These are phyloP conservation scores for Trichopus zeylanicus DNA, from an alignment of 116 monocot genomes.

Conservation along the genomic window DNA sequence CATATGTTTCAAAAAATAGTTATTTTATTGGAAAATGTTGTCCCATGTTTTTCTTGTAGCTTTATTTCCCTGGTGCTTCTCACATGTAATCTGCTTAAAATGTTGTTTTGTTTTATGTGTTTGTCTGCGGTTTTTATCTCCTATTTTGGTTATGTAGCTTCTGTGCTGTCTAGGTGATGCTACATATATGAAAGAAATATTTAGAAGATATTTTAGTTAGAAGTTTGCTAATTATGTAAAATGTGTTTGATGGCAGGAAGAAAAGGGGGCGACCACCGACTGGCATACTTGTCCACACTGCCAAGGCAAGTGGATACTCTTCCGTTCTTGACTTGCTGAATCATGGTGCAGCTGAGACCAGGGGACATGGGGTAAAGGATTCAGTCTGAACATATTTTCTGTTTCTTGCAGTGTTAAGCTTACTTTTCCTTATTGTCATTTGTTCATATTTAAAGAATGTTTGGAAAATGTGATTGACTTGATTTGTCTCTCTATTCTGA, in stretches of 20 bases:
- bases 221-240: background rate
- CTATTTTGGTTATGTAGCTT: too few relatives aligned
- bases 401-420: background rate
- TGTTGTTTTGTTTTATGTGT: background rate
- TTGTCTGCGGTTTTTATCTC: too few relatives aligned
- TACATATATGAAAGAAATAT: too few relatives aligned
- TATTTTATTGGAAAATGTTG: too few relatives aligned
- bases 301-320: slow-evolving; percentile 64
- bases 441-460: background rate
- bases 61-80: too few relatives aligned
- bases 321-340: slow-evolving; percentile 65
- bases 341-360: slow-evolving; percentile 10
- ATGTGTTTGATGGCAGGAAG: slow-evolving; percentile 31
- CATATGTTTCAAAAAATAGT: too few relatives aligned
- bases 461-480: background rate
- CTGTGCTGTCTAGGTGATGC: too few relatives aligned
- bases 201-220: too few relatives aligned
- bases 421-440: background rate
- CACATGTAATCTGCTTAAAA: background rate
- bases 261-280: slow-evolving; percentile 63
- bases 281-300: slow-evolving; percentile 54
- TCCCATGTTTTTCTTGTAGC: too few relatives aligned
- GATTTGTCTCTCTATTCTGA: background rate
- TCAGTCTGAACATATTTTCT: too few relatives aligned
- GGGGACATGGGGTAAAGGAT: background rate